A percentile compares a stretch with the other conserved stretches of the same genome.
Conservation (phyloP, 352 stramenopile genomes). For the Phytophthora crassamura region DNA sequence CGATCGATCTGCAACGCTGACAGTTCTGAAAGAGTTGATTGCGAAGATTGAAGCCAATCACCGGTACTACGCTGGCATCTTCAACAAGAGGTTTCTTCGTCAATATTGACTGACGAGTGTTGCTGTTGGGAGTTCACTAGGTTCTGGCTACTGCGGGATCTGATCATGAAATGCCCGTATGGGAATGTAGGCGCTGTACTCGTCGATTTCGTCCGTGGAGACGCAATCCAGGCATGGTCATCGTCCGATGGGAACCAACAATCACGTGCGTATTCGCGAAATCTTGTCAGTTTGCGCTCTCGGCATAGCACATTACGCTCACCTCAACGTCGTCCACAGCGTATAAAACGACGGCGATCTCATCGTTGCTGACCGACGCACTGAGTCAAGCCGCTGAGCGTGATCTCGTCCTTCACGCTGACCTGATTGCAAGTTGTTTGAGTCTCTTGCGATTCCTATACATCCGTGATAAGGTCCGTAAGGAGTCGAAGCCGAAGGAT, state of each 20-base stretch:
- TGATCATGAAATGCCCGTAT: constrained; percentile 71
- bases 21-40: constrained; percentile 46
- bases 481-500: constrained; percentile 3
- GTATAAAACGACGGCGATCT: constrained; percentile 37
- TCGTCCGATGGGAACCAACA: constrained; percentile 10
- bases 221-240: constrained; percentile 52
- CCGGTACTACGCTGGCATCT: constrained; percentile 32
- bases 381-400: constrained; percentile 56
- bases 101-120: background rate
- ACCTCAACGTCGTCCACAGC: constrained; percentile 13
- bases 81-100: background rate
- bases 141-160: constrained; percentile 51
- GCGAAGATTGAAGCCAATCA: constrained; percentile 42
- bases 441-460: constrained; percentile 70
- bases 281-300: background rate
- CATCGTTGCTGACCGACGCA: constrained; percentile 39
- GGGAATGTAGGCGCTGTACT: constrained; percentile 73
- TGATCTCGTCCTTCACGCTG: constrained; percentile 63
- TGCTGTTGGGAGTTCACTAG: constrained; percentile 25
- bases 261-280: constrained; percentile 39
- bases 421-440: constrained; percentile 70
- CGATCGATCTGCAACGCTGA: constrained; percentile 48
- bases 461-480: constrained; percentile 68
- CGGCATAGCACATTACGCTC: constrained; percentile 22
- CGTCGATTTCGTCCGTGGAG: constrained; percentile 63